Evolutionary conservation across 805 yeast species (phyloP).

Genomic region (Myxozyma udenii): DNA sequence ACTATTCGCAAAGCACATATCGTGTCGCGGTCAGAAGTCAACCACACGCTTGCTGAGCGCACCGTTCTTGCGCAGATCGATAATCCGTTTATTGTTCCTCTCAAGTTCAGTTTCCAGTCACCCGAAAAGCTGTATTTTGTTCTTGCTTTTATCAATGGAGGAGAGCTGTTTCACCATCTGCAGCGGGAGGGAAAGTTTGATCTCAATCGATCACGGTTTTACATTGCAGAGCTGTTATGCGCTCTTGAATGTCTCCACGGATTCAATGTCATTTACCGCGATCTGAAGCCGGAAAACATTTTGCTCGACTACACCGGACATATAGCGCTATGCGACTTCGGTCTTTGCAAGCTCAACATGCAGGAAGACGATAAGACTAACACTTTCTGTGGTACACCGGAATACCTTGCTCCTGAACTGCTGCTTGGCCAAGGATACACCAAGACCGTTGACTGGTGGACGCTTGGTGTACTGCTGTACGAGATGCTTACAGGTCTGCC

Average conservation of each 20-base stretch:
- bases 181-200: slow-evolving; percentile 88
- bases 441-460: slow-evolving; percentile 98
- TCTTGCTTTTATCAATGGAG: slow-evolving; percentile 91
- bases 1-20: slow-evolving; percentile 92
- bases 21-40: slow-evolving; percentile 89
- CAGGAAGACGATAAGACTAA: slow-evolving; percentile 50
- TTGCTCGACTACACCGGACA: slow-evolving; percentile 94
- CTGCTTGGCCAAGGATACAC: slow-evolving; percentile 91
- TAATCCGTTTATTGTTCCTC: slow-evolving; percentile 93
- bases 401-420: slow-evolving; percentile 93
- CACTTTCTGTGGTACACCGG: slow-evolving; percentile 98
- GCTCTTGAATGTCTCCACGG: slow-evolving; percentile 91
- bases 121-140: slow-evolving; percentile 92
- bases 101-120: slow-evolving; percentile 94
- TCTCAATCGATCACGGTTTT: slow-evolving; percentile 83
- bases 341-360: slow-evolving; percentile 94
- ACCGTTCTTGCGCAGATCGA: slow-evolving; percentile 90
- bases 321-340: slow-evolving; percentile 96
- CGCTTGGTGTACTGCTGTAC: slow-evolving; percentile 85
- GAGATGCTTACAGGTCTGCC: slow-evolving; percentile 98
- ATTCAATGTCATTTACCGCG: slow-evolving; percentile 89
- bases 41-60: slow-evolving; percentile 93
- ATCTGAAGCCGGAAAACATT: slow-evolving; percentile 93
- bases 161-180: slow-evolving; percentile 90
- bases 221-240: slow-evolving; percentile 88